Conservation (phyloP, 139 green algal species). For the Coelastrella sp. region DNA sequence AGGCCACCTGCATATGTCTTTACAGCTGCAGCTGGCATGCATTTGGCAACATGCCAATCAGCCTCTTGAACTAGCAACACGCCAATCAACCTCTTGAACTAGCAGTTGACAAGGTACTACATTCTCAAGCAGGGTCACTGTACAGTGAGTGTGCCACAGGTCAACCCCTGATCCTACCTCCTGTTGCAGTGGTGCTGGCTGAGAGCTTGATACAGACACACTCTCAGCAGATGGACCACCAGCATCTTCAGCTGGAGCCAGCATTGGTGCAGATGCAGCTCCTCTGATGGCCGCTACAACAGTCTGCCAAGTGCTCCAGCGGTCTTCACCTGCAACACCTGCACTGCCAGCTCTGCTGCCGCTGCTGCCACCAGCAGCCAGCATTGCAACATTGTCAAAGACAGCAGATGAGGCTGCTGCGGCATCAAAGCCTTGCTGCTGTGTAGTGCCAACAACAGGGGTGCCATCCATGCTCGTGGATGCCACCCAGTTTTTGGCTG, state of each 20-base stretch:
- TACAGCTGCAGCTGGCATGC: too few species aligned
- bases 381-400: not conserved
- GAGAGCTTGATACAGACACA: not conserved
- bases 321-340: not conserved
- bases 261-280: not conserved
- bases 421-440: constrained; percentile 23
- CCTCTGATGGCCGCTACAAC: not conserved
- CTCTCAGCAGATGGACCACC: not conserved
- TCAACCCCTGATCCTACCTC: not conserved
- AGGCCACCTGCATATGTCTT: not conserved
- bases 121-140: not conserved
- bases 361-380: not conserved
- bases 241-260: not conserved
- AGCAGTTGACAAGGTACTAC: not conserved
- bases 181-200: constrained; percentile 1
- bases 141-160: too few species aligned
- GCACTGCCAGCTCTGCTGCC: not conserved
- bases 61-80: too few species aligned
- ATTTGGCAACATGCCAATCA: too few species aligned
- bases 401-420: constrained; percentile 14
- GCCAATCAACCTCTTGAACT: too few species aligned
- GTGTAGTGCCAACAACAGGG: not conserved
- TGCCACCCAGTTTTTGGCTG: not conserved
- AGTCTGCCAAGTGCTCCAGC: constrained; percentile 3
- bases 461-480: not conserved